Evolutionary conservation across 2,329 filamentous ascomycete species (phyloP).

Genomic region (Colletotrichum lentis): DNA sequence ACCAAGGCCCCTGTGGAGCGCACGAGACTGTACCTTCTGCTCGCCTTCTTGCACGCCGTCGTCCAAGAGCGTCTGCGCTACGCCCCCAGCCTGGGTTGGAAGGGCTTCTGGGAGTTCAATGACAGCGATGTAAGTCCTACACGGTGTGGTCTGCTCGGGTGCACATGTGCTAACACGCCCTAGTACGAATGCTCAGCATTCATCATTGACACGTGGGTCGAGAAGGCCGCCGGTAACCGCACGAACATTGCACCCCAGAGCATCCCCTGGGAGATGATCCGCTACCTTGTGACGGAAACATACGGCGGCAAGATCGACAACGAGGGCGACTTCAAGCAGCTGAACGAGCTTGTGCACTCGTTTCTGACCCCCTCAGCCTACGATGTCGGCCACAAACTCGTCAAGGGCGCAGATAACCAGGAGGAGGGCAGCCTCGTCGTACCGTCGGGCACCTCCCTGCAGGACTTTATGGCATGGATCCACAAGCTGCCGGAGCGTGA

Average conservation of each 20-base stretch:
- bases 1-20: slow-evolving; percentile 89
- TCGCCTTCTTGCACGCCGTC: slow-evolving; percentile 95
- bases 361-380: slow-evolving; percentile 90
- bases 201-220: slow-evolving; percentile 95
- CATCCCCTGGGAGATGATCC: slow-evolving; percentile 96
- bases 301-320: slow-evolving; percentile 99
- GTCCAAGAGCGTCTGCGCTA: slow-evolving; percentile 95
- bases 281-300: slow-evolving; percentile 88
- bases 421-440: slow-evolving; percentile 72
- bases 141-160: slow-evolving; percentile 29
- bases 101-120: slow-evolving; percentile 99
- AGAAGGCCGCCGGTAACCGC: slow-evolving; percentile 80
- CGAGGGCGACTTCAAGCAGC: slow-evolving; percentile 79
- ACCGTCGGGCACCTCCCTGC: slow-evolving; percentile 80
- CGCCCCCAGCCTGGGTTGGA: slow-evolving; percentile 93
- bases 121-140: slow-evolving; percentile 87
- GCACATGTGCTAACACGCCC: slow-evolving; percentile 39
- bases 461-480: slow-evolving; percentile 91
- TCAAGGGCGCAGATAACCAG: slow-evolving; percentile 69
- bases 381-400: slow-evolving; percentile 89
- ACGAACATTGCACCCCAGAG: slow-evolving; percentile 94
- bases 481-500: slow-evolving; percentile 92
- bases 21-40: slow-evolving; percentile 84
- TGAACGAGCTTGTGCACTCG: slow-evolving; percentile 75
- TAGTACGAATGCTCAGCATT: slow-evolving; percentile 97